A percentile compares a stretch with the other conserved stretches of the same genome.
Conservation (phyloP, 208 protist genomes). For the Tritrichomonas foetus region DNA sequence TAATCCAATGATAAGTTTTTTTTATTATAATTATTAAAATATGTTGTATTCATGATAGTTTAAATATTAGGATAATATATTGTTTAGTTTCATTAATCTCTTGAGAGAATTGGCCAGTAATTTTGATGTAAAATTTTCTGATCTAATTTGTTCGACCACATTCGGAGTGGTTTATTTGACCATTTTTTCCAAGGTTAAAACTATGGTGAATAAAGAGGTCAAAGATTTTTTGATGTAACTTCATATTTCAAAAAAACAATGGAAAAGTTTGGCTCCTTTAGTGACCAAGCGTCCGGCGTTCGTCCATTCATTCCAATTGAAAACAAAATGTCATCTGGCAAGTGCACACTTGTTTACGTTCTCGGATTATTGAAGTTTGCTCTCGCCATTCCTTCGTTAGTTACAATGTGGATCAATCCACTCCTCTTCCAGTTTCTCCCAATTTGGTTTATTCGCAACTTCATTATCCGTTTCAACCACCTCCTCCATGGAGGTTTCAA, state of each 20-base stretch:
- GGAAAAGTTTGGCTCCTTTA: neutral
- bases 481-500: neutral
- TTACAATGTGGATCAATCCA: neutral
- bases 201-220: too few species aligned
- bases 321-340: neutral
- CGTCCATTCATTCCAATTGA: neutral
- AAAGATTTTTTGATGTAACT: too few species aligned
- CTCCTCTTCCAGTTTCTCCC: neutral
- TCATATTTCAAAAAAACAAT: neutral
- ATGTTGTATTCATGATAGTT: too few species aligned
- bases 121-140: too few species aligned
- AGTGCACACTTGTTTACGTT: neutral
- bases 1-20: too few species aligned
- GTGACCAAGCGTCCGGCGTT: neutral
- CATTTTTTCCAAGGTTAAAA: too few species aligned
- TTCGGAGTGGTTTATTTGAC: too few species aligned
- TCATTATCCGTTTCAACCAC: neutral
- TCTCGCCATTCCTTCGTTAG: neutral
- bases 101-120: too few species aligned
- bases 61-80: too few species aligned
- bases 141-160: too few species aligned
- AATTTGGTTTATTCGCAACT: neutral
- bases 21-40: too few species aligned
- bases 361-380: neutral
- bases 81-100: too few species aligned